Conservation (phyloP, 306 rosid species). For the Vigna angularis region DNA sequence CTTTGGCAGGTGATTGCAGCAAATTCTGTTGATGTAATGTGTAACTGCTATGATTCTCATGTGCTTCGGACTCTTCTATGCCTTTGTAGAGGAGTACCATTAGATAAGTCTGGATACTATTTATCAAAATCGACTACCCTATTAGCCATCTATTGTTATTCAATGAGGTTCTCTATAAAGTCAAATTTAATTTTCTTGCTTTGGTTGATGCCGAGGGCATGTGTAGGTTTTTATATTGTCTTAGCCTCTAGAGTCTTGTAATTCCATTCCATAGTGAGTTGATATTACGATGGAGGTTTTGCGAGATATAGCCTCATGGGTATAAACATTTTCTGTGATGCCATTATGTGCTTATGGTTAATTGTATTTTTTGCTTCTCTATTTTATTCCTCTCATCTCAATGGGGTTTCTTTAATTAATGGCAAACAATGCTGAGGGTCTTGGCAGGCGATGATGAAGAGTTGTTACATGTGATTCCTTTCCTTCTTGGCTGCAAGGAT, state of each 20-base stretch:
- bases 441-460: constrained; percentile 73
- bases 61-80: constrained; percentile 89
- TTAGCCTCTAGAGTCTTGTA: constrained; percentile 7
- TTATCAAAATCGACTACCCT: constrained; percentile 62
- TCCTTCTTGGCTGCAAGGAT: constrained; percentile 75
- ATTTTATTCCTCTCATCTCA: constrained; percentile 25
- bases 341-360: not conserved
- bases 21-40: constrained; percentile 72
- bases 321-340: constrained; percentile 13
- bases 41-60: constrained; percentile 87
- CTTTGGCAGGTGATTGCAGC: constrained; percentile 79
- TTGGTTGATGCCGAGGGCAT: constrained; percentile 29
- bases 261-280: constrained; percentile 10
- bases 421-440: constrained; percentile 82
- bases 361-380: constrained; percentile 6
- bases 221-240: constrained; percentile 28
- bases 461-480: constrained; percentile 66
- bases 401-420: constrained; percentile 34
- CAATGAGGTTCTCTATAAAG: not conserved
- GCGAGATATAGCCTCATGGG: constrained; percentile 28
- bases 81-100: constrained; percentile 73
- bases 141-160: constrained; percentile 37
- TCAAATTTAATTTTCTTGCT: not conserved
- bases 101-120: constrained; percentile 57
- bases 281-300: constrained; percentile 11